Base-by-base conservation (phyloP, 2,329 filamentous ascomycete genomes). In the Neophaeococcomyces mojaviensis region DNA sequence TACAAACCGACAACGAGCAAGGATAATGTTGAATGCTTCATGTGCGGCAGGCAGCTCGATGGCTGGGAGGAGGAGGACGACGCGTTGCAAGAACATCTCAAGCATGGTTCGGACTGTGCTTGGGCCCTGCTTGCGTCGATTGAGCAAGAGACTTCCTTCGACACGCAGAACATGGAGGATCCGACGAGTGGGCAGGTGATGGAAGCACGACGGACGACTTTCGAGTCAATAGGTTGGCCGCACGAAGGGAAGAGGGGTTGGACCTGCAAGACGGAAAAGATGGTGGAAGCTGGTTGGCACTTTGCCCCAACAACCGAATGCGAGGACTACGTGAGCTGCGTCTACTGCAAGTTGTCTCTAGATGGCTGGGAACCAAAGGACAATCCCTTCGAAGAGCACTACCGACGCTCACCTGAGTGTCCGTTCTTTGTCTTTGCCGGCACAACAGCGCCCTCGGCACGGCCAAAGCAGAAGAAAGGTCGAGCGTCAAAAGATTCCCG, bases 361-460 rank as follows among this genome's bases (percentile, higher is more conserved):
- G 90, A 97, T 64, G 88, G 88, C 5, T 98, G 94, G 92, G 92
- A 97, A 61, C 83, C 84, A 1, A 82, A 83, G 49, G 92, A 98
- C 63, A 87, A 94, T 61, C 92, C 92, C 50, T 78, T 84, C 61
- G 82, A 94, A 50, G 92, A 98, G 62, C 92, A 98, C 61, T 80
- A 82, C 57, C 81, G 78, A 45, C 81, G 92, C 55, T 84, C 83
- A 1, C 79, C 87, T 0, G 74, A 83, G 19, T 98, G 92, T 61
- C 74, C 80, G 12, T 97, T 94, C 68, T 97, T 97, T 60, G 67
- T 71, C 1, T 76, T 94, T 22, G 73, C 78, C 71, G 75, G 57
- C 68, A 78, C 58, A 49, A 67, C 73, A 69, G 55, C 62, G 24
- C 69, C 76, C 22, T 48, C 49, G 7, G 84, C 84, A 67, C 76